A percentile compares a stretch with the other conserved stretches of the same genome.
phyloP scores from a whole-genome alignment of 1,284 basidiomycete genomes.

The Trametes hirsuta region DNA sequence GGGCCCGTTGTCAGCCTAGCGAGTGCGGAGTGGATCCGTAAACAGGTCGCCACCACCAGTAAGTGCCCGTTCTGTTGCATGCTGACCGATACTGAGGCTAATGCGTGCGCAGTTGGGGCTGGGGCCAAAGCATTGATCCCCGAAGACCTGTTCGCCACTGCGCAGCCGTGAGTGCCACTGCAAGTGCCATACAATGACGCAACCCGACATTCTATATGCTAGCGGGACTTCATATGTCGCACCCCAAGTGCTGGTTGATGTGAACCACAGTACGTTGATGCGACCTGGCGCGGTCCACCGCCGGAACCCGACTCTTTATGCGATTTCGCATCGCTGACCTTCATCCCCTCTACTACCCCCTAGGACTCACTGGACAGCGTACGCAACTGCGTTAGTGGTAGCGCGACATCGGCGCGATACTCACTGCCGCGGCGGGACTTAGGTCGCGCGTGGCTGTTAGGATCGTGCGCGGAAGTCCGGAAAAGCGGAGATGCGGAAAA shows the following conservation, averaged over 20 bases:
- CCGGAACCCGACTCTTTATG: too few species aligned
- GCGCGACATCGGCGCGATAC: too few species aligned
- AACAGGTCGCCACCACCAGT: slow-evolving; percentile 87
- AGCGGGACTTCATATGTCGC: slow-evolving; percentile 86
- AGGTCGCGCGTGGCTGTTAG: too few species aligned
- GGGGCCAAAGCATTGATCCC: slow-evolving; percentile 83
- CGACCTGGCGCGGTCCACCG: too few species aligned
- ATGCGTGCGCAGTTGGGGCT: slow-evolving; percentile 54
- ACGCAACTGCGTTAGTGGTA: too few species aligned
- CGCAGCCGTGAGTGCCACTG: slow-evolving; percentile 56
- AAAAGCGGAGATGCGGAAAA: too few species aligned
- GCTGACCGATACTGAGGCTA: neutral
- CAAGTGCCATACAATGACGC: neutral
- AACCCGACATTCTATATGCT: neutral
- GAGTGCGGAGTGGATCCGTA: slow-evolving; percentile 82
- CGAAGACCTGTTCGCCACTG: slow-evolving; percentile 69
- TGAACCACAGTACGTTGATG: slow-evolving; percentile 74
- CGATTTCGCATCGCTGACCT: too few species aligned
- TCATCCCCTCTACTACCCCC: too few species aligned
- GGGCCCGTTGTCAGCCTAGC: slow-evolving; percentile 91
- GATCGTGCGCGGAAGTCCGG: too few species aligned
- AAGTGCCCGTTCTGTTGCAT: neutral
- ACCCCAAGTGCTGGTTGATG: slow-evolving; percentile 87
- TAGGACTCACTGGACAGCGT: too few species aligned
- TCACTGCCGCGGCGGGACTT: too few species aligned